Conservation (phyloP, 1,284 basidiomycete genomes). For the Salmacisia buchloeana region DNA sequence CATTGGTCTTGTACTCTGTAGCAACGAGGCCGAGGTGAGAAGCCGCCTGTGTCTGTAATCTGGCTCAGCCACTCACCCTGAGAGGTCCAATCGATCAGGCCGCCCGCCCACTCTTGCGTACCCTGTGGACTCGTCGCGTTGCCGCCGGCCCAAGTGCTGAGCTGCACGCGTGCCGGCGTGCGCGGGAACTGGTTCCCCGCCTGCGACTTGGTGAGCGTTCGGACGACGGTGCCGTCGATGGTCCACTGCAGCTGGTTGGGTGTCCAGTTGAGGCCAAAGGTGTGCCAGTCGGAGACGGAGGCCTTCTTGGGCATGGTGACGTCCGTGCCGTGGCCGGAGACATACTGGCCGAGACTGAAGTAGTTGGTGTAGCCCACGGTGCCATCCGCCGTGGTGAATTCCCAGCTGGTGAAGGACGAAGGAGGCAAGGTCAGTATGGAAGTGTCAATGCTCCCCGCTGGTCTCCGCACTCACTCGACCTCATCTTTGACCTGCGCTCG, state of each 20-base stretch:
- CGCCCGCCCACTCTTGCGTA: conserved; percentile 36
- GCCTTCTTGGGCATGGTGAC: conserved; percentile 9
- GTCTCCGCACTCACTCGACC: conserved; percentile 16
- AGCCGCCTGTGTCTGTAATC: too few species aligned
- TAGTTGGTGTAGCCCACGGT: conserved; percentile 28
- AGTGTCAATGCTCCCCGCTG: background rate
- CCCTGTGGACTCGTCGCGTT: conserved; percentile 25
- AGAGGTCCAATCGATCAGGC: conserved; percentile 28
- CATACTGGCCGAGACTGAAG: conserved; percentile 21
- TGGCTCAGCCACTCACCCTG: background rate
- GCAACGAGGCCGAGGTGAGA: background rate
- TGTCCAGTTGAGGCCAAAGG: conserved; percentile 41
- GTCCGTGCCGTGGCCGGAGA: conserved; percentile 10
- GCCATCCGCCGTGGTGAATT: conserved; percentile 26
- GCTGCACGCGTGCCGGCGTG: conserved; percentile 36
- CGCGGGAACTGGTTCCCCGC: conserved; percentile 29
- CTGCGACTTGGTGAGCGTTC: conserved; percentile 24
- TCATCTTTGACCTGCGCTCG: conserved; percentile 24
- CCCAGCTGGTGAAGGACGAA: conserved; percentile 17
- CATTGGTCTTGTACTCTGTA: too few species aligned
- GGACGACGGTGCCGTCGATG: conserved; percentile 32
- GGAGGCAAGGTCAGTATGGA: background rate
- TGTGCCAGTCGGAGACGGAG: conserved; percentile 32
- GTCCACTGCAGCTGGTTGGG: conserved; percentile 31
- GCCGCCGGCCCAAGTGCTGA: conserved; percentile 36